phyloP scores from a whole-genome alignment of 352 stramenopile species.

The Pythium vanterpoolii region DNA sequence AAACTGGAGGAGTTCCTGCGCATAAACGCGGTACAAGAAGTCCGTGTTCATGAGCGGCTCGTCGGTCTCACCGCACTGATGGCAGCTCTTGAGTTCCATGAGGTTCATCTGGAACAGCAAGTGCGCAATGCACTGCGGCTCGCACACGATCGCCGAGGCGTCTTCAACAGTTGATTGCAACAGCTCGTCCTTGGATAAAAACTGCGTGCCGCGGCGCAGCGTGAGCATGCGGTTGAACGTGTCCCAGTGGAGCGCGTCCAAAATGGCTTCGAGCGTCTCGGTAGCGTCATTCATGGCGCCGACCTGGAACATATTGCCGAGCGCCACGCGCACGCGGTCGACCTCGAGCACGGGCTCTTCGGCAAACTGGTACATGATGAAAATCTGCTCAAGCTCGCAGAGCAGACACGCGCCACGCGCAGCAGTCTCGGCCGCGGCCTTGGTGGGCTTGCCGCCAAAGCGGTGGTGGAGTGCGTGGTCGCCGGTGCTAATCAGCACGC shows the following conservation, averaged over 20 bases:
- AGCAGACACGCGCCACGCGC: slow-evolving; percentile 48
- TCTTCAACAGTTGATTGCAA: slow-evolving; percentile 54
- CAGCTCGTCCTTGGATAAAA: slow-evolving; percentile 32
- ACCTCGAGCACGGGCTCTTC: slow-evolving; percentile 74
- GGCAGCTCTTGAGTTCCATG: slow-evolving; percentile 75
- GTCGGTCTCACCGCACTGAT: slow-evolving; percentile 51
- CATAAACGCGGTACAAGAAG: slow-evolving; percentile 83
- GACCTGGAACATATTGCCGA: slow-evolving; percentile 61
- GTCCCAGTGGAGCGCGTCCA: slow-evolving; percentile 75
- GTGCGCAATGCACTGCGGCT: slow-evolving; percentile 78
- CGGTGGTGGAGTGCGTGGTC: slow-evolving; percentile 79
- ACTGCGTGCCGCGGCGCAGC: slow-evolving; percentile 33
- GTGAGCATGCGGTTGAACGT: slow-evolving; percentile 74
- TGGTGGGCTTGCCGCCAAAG: slow-evolving; percentile 35
- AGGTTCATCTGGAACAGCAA: slow-evolving; percentile 86
- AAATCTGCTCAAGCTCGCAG: slow-evolving; percentile 83
- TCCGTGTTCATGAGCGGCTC: slow-evolving; percentile 84
- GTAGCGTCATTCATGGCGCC: slow-evolving; percentile 87
- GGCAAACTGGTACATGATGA: slow-evolving; percentile 82
- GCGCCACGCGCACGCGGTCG: slow-evolving; percentile 61
- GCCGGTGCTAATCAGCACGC: slow-evolving; percentile 69
- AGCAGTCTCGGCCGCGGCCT: slow-evolving; percentile 12
- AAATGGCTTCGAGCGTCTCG: slow-evolving; percentile 77
- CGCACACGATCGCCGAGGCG: slow-evolving; percentile 63
- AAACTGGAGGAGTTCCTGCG: slow-evolving; percentile 52